Base-by-base conservation (phyloP, 768 basidiomycete genomes). In the Lactarius quietus region DNA sequence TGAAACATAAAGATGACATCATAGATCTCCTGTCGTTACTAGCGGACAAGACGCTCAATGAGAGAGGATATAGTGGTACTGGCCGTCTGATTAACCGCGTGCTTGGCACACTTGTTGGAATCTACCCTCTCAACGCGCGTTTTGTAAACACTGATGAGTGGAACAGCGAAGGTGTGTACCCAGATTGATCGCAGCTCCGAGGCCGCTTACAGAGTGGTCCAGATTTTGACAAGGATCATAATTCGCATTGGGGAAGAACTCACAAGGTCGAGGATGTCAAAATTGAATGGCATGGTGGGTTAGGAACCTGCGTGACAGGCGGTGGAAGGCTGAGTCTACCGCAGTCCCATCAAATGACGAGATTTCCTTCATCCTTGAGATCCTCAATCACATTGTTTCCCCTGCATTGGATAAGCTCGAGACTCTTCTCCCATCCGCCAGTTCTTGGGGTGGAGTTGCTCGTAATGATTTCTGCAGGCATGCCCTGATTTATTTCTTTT, bases 381-480 rank as follows among this genome's bases (percentile, higher is more conserved):
- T 97, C 31, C 78, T 97, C 41, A 84, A 88, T 57, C 76, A 79
- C 43, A 79, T 94, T n/a, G 82, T 82, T 43, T 77, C 79, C 33
- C 94, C 89, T 36, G 82, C 84, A 6, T 76, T 95, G 20, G 80
- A 84, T 63, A 84, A 83, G 59, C 79, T 98, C 2, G 89, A 93
- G 54, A 69, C 69, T 3, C 78, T 96, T 26, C 77, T 93, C 12
- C 77, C 79, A 35, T 80, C 76, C 8, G 81, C 83, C 9, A 75
- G 76, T 17, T 82, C 75, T 55, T 92, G 92, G 86, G 84, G 90
- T 70, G 84, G 77, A 63, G 76, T 84, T 51, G 79, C 83, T 66
- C 84, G 89, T 45, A 92, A 91, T 71, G 91, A 92, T 73, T 92
- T 93, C 72, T 97, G 95, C 77, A 84, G 93, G 84, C 89, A 75